phyloP scores from a whole-genome alignment of 441 rosid genomes.

The Breynia disticha region DNA sequence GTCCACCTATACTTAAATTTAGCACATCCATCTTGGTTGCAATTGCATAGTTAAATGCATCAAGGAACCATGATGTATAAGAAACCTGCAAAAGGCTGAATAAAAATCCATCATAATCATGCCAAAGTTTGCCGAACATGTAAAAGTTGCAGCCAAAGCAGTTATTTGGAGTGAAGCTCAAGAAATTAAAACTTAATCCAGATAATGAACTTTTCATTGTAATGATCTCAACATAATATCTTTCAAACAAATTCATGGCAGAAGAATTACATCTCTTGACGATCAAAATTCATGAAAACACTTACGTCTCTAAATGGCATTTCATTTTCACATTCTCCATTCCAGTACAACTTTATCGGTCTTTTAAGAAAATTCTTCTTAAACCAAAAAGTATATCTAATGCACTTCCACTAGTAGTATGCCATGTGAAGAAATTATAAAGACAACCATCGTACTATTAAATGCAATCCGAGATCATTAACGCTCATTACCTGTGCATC shows the following conservation, averaged over 20 bases:
- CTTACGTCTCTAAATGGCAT: too few species aligned
- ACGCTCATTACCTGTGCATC: constrained; percentile 93
- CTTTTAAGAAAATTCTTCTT: too few species aligned
- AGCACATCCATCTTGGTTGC: constrained; percentile 92
- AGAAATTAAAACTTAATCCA: background rate
- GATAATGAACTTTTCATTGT: background rate
- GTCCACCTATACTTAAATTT: constrained; percentile 98
- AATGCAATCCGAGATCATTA: constrained; percentile 13
- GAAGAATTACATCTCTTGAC: too few species aligned
- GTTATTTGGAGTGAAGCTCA: background rate
- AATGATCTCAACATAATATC: too few species aligned
- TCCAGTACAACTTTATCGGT: too few species aligned
- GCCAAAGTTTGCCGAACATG: constrained; percentile 20
- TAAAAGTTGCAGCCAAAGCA: background rate
- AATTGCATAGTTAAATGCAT: constrained; percentile 96
- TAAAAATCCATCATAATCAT: constrained; percentile 66
- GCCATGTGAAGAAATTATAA: background rate
- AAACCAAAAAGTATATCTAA: too few species aligned
- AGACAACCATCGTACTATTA: background rate
- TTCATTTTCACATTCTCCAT: too few species aligned
- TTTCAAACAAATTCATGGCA: too few species aligned
- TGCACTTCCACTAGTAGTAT: background rate
- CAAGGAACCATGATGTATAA: constrained; percentile 98
- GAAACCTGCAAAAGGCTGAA: constrained; percentile 99
- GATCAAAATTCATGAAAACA: too few species aligned